phyloP scores from a whole-genome alignment of 2,329 filamentous ascomycete genomes.

The Cladosporium sp. region DNA sequence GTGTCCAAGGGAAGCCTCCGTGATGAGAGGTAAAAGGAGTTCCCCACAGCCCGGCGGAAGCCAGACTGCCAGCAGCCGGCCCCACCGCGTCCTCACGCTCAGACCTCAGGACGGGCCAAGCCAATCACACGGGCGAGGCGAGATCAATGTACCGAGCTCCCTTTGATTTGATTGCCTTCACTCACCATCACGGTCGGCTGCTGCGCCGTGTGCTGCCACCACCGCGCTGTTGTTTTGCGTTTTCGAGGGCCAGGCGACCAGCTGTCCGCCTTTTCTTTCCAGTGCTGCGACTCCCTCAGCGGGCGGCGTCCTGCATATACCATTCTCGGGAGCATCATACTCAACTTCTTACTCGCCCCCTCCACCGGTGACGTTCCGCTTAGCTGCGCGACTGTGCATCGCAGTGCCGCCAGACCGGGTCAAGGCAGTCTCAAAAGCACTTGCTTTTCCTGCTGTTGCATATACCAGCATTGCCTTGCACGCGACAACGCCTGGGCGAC shows the following conservation, averaged over 20 bases:
- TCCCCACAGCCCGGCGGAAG: neutral
- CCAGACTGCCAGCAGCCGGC: neutral
- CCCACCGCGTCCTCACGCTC: neutral
- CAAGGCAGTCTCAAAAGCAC: neutral
- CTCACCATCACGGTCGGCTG: neutral
- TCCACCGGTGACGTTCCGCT: constrained; percentile 8
- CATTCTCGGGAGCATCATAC: neutral
- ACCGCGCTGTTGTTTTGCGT: neutral
- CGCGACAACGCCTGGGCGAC: constrained; percentile 3
- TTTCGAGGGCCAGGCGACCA: neutral
- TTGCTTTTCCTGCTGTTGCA: neutral
- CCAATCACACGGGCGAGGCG: neutral
- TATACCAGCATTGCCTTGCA: neutral
- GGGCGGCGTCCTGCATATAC: neutral
- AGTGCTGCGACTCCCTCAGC: neutral
- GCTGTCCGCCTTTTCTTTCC: neutral
- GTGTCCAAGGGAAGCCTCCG: too few species aligned
- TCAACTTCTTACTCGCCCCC: neutral
- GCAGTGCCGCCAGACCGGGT: neutral
- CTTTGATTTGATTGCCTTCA: neutral
- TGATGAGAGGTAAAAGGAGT: neutral
- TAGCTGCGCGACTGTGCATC: neutral
- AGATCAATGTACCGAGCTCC: neutral
- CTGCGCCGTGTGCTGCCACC: neutral
- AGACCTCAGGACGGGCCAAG: neutral